These are phyloP conservation scores for Phytophthora podocarpi DNA, from an alignment of 352 stramenopile genomes.

Conservation along the genomic window DNA sequence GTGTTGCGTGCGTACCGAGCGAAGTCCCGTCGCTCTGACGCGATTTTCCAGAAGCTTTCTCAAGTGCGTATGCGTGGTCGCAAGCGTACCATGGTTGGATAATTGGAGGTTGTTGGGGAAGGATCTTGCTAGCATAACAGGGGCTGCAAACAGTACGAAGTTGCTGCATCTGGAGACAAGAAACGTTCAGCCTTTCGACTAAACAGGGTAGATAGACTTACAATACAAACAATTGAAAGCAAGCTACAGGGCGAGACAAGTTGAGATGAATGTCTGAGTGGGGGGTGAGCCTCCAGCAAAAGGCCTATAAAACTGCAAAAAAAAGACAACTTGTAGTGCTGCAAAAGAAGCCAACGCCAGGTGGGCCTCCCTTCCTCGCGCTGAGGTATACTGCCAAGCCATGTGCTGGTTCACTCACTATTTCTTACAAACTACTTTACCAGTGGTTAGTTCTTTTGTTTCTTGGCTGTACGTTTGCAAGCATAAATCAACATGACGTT, in stretches of 20 bases:
- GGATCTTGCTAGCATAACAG: no score
- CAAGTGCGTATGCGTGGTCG: conserved; percentile 88
- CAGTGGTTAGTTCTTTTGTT: conserved; percentile 62
- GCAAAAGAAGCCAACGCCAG: not conserved
- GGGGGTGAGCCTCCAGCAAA: not conserved
- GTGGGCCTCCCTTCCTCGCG: not conserved
- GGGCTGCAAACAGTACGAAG: no score
- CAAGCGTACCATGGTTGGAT: conserved; percentile 93
- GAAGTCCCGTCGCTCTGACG: conserved; percentile 72
- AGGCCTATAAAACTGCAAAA: not conserved
- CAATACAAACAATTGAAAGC: no score
- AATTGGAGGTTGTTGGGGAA: conserved; percentile 26
- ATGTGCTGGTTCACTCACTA: conserved; percentile 5
- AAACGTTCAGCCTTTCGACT: no score
- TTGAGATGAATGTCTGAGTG: not conserved
- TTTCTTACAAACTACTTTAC: conserved; percentile 31
- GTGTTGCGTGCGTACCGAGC: conserved; percentile 89
- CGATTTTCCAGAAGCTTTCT: conserved; percentile 86
- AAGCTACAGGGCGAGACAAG: no score
- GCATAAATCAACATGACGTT: not conserved
- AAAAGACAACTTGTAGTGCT: conserved; percentile 1
- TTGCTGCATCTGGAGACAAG: no score
- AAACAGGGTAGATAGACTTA: no score
- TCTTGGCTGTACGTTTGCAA: conserved; percentile 47
- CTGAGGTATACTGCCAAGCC: not conserved